These are phyloP conservation scores for Sisymbrium altissimum DNA, from an alignment of 345 rosid species.

Conservation along the genomic window DNA sequence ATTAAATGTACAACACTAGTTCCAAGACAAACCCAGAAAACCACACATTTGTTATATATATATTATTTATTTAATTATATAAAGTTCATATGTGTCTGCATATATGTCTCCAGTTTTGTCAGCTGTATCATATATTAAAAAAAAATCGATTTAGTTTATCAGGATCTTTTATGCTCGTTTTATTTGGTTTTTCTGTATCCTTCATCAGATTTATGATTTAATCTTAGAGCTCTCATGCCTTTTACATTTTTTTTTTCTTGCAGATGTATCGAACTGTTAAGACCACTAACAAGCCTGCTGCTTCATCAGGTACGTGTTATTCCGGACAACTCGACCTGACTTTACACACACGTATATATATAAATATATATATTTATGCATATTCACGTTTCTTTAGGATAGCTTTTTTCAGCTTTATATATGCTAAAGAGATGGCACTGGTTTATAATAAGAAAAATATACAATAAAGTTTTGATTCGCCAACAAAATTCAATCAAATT, in stretches of 20 bases:
- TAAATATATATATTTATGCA: background rate
- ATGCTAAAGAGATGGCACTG: constrained; percentile 18
- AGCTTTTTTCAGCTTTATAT: constrained; percentile 31
- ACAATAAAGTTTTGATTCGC: constrained; percentile 9
- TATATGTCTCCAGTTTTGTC: constrained; percentile 32
- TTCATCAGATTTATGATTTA: background rate
- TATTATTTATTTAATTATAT: constrained; percentile 10
- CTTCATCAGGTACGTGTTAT: constrained; percentile 63
- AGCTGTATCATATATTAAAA: constrained; percentile 6
- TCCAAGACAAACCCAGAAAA: constrained; percentile 29
- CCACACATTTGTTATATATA: background rate
- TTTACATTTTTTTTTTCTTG: background rate
- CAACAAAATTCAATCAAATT: background rate
- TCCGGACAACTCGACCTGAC: constrained; percentile 4
- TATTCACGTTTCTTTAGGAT: constrained; percentile 16
- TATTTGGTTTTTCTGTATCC: background rate
- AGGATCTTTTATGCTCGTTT: constrained; percentile 15
- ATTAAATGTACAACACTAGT: constrained; percentile 30
- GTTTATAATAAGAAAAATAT: background rate
- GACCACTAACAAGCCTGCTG: constrained; percentile 81
- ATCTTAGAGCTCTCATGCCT: constrained; percentile 6
- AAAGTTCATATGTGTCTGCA: constrained; percentile 37
- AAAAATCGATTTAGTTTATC: constrained; percentile 5
- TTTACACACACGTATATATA: constrained; percentile 8
- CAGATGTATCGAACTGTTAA: constrained; percentile 94